Evolutionary conservation across 768 basidiomycete species (phyloP), one percentile per base, ranked within the genome.

Genomic region (Leccinum subtestaceum): DNA sequence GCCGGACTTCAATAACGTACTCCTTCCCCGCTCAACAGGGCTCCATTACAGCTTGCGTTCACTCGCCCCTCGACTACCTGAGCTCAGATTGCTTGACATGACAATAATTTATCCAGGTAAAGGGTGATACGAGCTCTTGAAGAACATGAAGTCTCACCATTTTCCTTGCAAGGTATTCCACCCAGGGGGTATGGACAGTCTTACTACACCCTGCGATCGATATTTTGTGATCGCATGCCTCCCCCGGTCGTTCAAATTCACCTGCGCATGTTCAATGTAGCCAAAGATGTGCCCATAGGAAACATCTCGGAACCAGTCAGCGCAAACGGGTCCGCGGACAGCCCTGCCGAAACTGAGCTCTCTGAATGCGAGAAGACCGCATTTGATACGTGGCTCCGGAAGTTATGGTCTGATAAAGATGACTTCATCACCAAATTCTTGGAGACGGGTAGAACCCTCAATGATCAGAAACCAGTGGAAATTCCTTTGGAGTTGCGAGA

Each of bases 1-100:
- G 95, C 69, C 82, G 36, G 93, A 98, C 71, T 83, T 94, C 76
- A 76, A 71, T 52, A 85, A 98, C 70, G 72, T 83, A n/a, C 81
- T 99, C 11, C 83, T 98, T 50, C 97, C 97, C 5, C 86, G 95
- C 56, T 94, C 97, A 46, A 95, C 93, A 1, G 97, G 97, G 2
- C 77, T 98, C 58, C 87, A 89, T 59, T 91, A 91, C 70, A 89
- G 86, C 64, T 77, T 98, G 49, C 85, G 91, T 29, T 87, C 93
- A 0, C 81, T 98, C 11, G 80, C 85, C 15, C 86, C 93, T 21
- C 83, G 88, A 58, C 81, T 95, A 23, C 88, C 88, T 27, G 81
- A 81, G 55, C 77, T 99, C 58, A 84, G 86, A 63, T 72, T 99
- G 12, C 77, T 98, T n/a, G 97, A 98, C 70, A 77, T 97, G 48